Evolutionary conservation across 345 rosid genomes (phyloP).

Genomic region (Populus simonii): DNA sequence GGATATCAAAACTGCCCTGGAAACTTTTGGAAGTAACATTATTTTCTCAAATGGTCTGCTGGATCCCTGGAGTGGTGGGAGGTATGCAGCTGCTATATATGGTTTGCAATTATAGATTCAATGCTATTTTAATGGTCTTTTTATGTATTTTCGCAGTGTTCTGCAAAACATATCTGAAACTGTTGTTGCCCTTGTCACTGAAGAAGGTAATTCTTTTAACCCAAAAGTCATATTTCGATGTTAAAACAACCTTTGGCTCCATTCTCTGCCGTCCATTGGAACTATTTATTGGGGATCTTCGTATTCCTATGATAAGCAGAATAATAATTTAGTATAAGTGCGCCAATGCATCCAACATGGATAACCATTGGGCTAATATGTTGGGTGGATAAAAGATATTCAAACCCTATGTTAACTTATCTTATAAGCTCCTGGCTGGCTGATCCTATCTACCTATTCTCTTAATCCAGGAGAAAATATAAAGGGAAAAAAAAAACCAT

Average conservation of each 20-base stretch:
- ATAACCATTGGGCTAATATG: not conserved
- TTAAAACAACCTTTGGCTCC: not conserved
- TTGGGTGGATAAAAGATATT: not conserved
- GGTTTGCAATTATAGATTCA: not conserved
- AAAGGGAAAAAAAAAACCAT: not conserved
- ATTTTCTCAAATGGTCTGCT: constrained; percentile 89
- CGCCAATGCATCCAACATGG: not conserved
- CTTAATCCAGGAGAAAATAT: not conserved
- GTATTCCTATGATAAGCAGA: not conserved
- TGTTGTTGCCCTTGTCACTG: constrained; percentile 70
- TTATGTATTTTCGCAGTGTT: constrained; percentile 53
- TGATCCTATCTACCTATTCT: not conserved
- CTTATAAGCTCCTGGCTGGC: not conserved
- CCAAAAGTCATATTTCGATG: constrained; percentile 8
- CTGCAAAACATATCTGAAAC: constrained; percentile 69
- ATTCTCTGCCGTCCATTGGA: not conserved
- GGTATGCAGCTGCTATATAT: constrained; percentile 36
- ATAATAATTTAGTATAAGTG: not conserved
- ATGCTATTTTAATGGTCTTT: constrained; percentile 17
- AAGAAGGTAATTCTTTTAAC: constrained; percentile 63
- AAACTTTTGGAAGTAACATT: constrained; percentile 79
- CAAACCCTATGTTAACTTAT: not conserved
- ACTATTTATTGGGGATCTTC: not conserved
- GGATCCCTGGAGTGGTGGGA: constrained; percentile 98
- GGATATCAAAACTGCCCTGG: constrained; percentile 67